These are phyloP conservation scores for Salix exigua DNA, from an alignment of 345 rosid genomes.

Conservation along the genomic window DNA sequence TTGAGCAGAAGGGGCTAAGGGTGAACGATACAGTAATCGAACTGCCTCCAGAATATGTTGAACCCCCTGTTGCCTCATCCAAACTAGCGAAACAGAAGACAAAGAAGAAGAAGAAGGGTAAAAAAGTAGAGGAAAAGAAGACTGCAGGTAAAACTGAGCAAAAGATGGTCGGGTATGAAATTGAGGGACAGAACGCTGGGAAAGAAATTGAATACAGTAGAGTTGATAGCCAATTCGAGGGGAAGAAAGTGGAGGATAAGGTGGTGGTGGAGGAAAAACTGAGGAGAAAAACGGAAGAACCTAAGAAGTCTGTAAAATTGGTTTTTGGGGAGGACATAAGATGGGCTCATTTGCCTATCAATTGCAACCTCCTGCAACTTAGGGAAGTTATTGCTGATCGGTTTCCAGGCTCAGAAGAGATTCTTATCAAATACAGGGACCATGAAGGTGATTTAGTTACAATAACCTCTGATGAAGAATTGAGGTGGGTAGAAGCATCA, in stretches of 20 bases:
- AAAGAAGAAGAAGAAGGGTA: constrained; percentile 42
- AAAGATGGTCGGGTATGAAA: constrained; percentile 19
- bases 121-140: constrained; percentile 32
- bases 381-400: constrained; percentile 67
- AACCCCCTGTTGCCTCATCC: constrained; percentile 42
- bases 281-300: constrained; percentile 27
- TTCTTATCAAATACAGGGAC: constrained; percentile 79
- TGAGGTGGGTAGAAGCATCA: constrained; percentile 65
- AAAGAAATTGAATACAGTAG: constrained; percentile 36
- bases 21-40: constrained; percentile 62
- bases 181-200: constrained; percentile 5
- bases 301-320: constrained; percentile 61
- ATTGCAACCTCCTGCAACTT: constrained; percentile 64
- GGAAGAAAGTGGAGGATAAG: constrained; percentile 51
- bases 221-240: constrained; percentile 26
- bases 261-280: constrained; percentile 54
- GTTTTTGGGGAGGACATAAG: constrained; percentile 76
- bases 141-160: constrained; percentile 27
- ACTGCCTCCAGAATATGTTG: constrained; percentile 66
- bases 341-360: constrained; percentile 60
- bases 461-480: constrained; percentile 74
- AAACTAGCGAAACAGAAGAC: constrained; percentile 41
- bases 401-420: constrained; percentile 57
- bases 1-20: constrained; percentile 56
- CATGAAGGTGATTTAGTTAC: constrained; percentile 90